phyloP scores from a whole-genome alignment of 306 rosid genomes.

The Cucumis cinereus region DNA sequence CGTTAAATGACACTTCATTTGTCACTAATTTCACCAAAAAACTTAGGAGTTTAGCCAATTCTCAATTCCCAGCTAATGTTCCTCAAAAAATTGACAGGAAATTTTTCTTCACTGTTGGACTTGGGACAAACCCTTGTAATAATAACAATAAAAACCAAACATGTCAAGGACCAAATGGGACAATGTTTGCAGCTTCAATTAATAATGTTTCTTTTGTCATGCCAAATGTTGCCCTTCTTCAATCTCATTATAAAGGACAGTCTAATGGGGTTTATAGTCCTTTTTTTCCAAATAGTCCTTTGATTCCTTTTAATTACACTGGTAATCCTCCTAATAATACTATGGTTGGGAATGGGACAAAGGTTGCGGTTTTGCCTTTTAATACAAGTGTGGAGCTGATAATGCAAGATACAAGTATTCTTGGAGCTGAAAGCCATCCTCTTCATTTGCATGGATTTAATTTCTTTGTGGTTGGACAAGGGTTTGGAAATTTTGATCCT shows the following conservation, averaged over 20 bases:
- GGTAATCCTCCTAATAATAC: neutral
- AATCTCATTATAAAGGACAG: neutral
- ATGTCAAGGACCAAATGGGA: constrained; percentile 3
- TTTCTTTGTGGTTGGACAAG: neutral
- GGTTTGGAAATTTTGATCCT: neutral
- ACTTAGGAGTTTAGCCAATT: neutral
- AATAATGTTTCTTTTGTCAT: neutral
- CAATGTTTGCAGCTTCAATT: neutral
- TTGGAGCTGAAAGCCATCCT: constrained; percentile 5
- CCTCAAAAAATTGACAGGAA: neutral
- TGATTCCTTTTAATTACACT: neutral
- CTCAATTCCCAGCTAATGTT: neutral
- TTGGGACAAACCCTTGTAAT: constrained; percentile 3
- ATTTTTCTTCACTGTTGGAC: neutral
- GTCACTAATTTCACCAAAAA: neutral
- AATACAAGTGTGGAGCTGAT: constrained; percentile 1
- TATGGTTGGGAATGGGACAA: neutral
- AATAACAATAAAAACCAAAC: neutral
- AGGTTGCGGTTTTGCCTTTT: neutral
- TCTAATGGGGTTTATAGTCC: neutral
- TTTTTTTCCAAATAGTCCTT: neutral
- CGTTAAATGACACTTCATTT: neutral
- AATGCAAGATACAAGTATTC: neutral
- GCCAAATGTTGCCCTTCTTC: neutral
- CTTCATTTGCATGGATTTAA: constrained; percentile 6